phyloP scores from a whole-genome alignment of 768 basidiomycete genomes.

The Cystofilobasidium ferigula region DNA sequence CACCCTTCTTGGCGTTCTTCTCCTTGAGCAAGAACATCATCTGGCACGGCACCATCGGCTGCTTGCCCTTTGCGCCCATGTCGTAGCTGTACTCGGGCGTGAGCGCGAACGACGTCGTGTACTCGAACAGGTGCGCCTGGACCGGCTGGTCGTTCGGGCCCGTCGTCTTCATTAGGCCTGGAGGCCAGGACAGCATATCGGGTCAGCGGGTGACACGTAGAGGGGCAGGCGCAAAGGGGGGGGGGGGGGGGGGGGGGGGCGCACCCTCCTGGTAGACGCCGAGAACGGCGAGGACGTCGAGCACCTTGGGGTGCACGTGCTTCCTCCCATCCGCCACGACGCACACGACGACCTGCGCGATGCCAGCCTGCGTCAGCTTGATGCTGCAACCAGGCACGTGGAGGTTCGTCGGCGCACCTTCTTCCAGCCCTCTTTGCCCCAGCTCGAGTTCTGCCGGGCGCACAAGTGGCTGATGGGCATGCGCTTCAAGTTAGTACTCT shows the following conservation, averaged over 20 bases:
- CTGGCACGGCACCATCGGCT: constrained; percentile 70
- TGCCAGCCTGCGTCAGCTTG: too few species aligned
- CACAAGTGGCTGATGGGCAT: constrained; percentile 42
- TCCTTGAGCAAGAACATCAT: constrained; percentile 49
- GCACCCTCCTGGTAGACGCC: constrained; percentile 39
- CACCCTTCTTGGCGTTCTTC: constrained; percentile 25
- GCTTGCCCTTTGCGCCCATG: constrained; percentile 20
- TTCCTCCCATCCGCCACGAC: constrained; percentile 73
- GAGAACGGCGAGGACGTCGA: constrained; percentile 38
- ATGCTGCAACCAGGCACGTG: neutral
- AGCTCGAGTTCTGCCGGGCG: constrained; percentile 44
- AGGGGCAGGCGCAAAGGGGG: neutral
- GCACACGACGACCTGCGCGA: constrained; percentile 56
- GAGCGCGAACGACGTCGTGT: constrained; percentile 39
- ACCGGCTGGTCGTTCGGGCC: constrained; percentile 60
- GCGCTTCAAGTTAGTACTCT: too few species aligned
- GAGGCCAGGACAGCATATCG: too few species aligned
- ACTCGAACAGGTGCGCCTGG: constrained; percentile 76
- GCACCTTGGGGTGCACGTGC: constrained; percentile 68
- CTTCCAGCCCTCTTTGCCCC: constrained; percentile 81
- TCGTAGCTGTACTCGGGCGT: constrained; percentile 30
- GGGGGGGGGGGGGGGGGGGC: neutral
- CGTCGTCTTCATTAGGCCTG: constrained; percentile 48
- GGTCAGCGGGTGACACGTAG: constrained; percentile 20
- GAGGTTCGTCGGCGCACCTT: constrained; percentile 39